Base-by-base conservation (phyloP, 176 grass and related monocot genomes). In the Stipa capillata region DNA sequence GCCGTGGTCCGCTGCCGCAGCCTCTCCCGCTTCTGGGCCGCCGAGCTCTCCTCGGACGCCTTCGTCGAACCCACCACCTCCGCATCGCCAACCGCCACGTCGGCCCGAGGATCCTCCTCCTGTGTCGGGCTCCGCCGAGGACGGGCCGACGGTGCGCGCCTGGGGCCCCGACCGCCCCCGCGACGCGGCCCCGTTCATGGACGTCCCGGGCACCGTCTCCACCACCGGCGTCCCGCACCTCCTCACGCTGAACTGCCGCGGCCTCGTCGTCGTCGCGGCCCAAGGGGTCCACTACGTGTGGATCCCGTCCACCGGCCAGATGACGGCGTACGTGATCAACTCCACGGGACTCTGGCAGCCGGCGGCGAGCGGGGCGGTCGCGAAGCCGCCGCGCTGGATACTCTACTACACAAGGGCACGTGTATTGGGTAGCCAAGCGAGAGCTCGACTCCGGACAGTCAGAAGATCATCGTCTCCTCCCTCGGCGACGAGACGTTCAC, bases 241-340 rank as follows among this genome's bases (percentile, higher is more conserved):
- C 14, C 21, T 68, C 23, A 68, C 65, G 23, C 39, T 7, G 39
- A 17, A 36, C 10, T 80, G 49, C 64, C 78, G 49, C 17, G 48
- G 66, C 39, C 52, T 81, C 18, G 3, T 81, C 28, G 52, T 81
- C 79, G 27, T 81, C n/a, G n/a, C 20, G 5, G 13, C 13, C 66
- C 40, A 27, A 2, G 9, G 53, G 28, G 6, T 24, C 24, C 31
- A 47, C 52, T 81, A 35, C 79, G 12, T 81, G 12, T 59, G 52
- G 52, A 71, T 71, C 79, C 79, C 52, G 7, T 71, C 79, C 52
- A 44, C n/a, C n/a, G n/a, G n/a, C 6, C 65, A 71, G 79, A 45
- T 44, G 7, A 8, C 18, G 12, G 23, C 27, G 40, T 77, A 18
- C 74, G 74, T 0, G 39, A 61, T 3, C 31, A 77, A 20, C 57